phyloP scores from a whole-genome alignment of 2,329 filamentous ascomycete genomes.

The Hypoxylon sp. region DNA sequence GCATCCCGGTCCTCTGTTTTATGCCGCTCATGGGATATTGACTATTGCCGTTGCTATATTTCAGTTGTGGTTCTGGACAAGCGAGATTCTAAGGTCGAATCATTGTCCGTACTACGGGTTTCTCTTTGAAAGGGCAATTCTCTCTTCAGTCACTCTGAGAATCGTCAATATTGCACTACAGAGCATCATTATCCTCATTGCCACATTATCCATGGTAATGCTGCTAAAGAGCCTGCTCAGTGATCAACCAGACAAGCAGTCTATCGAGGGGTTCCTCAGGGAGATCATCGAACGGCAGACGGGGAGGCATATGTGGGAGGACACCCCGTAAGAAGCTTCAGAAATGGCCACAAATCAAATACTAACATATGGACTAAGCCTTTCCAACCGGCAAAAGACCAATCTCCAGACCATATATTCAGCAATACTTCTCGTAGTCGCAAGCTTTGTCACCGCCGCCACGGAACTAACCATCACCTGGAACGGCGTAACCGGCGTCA shows the following conservation, averaged over 20 bases:
- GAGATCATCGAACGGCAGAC: no score
- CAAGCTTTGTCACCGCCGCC: not conserved
- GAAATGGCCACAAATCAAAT: not conserved
- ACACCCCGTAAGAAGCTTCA: not conserved
- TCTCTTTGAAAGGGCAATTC: not conserved
- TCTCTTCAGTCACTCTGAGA: not conserved
- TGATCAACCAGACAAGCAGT: no score
- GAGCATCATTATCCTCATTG: not conserved
- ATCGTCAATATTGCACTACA: not conserved
- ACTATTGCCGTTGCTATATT: not conserved
- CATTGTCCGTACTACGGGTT: not conserved
- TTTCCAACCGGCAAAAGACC: not conserved
- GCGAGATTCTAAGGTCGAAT: not conserved
- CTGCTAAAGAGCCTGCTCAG: not conserved
- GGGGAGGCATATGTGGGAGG: no score
- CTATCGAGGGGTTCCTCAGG: no score
- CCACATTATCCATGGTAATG: not conserved
- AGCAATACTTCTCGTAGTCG: not conserved
- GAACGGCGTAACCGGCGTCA: not conserved
- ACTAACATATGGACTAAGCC: not conserved
- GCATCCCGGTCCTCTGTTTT: no score
- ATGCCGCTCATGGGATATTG: no score
- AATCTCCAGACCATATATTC: not conserved
- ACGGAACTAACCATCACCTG: constrained; percentile 2
- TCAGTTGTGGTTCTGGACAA: not conserved